Evolutionary conservation across 495 filamentous ascomycete genomes (phyloP).

Genomic region (Achaetomiella virescens): DNA sequence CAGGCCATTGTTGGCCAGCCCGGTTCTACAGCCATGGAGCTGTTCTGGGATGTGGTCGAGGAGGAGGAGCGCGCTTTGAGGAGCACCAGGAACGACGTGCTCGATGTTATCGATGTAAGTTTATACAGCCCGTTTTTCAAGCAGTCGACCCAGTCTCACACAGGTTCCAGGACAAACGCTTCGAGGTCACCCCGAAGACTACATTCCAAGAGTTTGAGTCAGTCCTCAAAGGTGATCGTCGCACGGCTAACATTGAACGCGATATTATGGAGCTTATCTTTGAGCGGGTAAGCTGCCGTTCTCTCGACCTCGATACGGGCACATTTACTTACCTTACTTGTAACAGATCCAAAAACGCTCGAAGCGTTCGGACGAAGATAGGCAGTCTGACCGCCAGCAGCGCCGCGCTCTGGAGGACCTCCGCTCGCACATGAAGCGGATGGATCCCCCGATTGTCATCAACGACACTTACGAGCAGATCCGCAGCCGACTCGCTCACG

Average conservation of each 20-base stretch:
- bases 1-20: constrained; percentile 75
- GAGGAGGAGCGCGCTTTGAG: constrained; percentile 85
- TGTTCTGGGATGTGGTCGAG: constrained; percentile 96
- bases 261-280: constrained; percentile 75
- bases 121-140: neutral
- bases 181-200: constrained; percentile 80
- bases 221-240: constrained; percentile 72
- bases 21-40: constrained; percentile 85
- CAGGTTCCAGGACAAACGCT: constrained; percentile 69
- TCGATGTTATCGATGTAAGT: constrained; percentile 86
- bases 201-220: constrained; percentile 78
- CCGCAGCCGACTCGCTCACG: constrained; percentile 66
- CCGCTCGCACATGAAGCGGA: constrained; percentile 79
- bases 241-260: constrained; percentile 73
- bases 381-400: constrained; percentile 76
- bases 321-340: constrained; percentile 17
- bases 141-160: neutral
- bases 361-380: constrained; percentile 75
- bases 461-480: constrained; percentile 84
- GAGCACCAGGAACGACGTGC: constrained; percentile 71
- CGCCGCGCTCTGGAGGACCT: constrained; percentile 79
- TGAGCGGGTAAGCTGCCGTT: constrained; percentile 48
- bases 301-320: neutral
- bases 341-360: constrained; percentile 60
- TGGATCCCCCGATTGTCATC: constrained; percentile 75